These are phyloP conservation scores for Aspergillus sp. DNA, from an alignment of 2,329 filamentous ascomycete genomes.

Conservation along the genomic window DNA sequence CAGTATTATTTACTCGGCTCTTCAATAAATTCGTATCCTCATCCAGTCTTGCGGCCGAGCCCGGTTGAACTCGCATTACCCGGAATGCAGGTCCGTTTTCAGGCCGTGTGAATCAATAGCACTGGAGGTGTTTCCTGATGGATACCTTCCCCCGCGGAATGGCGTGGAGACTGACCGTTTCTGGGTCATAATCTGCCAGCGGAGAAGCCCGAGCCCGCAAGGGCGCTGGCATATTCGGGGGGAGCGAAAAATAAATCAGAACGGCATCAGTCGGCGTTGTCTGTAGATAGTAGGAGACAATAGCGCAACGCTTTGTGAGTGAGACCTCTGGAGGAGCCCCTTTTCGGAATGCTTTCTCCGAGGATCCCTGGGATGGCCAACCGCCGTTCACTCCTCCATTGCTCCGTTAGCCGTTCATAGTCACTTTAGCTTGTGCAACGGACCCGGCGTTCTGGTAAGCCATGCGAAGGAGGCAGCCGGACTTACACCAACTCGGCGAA, in stretches of 20 bases:
- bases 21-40: slow-evolving; percentile 3
- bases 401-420: not conserved
- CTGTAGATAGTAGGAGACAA: not conserved
- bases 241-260: not conserved
- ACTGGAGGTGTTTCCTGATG: not conserved
- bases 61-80: not conserved
- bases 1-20: not conserved
- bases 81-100: not conserved
- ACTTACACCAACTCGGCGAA: not conserved
- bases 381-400: not conserved
- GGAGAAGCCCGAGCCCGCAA: slow-evolving; percentile 7
- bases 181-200: not conserved
- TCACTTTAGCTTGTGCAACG: slow-evolving; percentile 1
- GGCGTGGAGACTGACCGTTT: not conserved
- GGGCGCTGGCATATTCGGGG: not conserved
- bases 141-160: not conserved
- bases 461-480: slow-evolving; percentile 16
- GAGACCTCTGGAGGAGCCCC: not conserved
- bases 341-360: slow-evolving; percentile 1
- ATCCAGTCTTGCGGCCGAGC: not conserved
- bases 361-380: not conserved
- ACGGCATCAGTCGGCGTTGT: not conserved
- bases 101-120: slow-evolving; percentile 4
- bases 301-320: not conserved
- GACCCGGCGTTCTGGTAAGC: slow-evolving; percentile 20